A percentile compares a stretch with the other conserved stretches of the same genome.
phyloP scores from a whole-genome alignment of 192 early-diverging fungal species.

The Rhizophagus clarus region DNA sequence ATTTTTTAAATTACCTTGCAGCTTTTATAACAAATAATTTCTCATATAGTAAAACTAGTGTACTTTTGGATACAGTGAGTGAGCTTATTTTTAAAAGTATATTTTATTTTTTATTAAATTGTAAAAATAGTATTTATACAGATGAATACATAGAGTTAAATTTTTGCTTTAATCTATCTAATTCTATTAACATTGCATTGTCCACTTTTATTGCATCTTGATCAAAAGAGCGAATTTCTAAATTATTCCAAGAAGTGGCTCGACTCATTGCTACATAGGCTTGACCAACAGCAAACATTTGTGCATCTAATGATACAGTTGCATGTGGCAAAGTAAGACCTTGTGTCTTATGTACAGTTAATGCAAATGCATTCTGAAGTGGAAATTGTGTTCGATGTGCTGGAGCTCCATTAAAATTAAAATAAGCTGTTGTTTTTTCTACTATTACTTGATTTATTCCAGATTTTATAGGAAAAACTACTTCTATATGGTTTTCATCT shows the following conservation, averaged over 20 bases:
- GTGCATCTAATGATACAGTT: background rate
- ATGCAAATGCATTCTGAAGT: constrained; percentile 4
- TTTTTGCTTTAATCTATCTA: no score
- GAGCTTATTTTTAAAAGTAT: no score
- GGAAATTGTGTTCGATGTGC: background rate
- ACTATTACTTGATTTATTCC: background rate
- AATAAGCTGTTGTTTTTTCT: background rate
- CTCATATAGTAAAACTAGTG: no score
- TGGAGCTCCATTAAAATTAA: background rate
- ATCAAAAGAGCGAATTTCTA: no score
- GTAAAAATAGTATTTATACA: no score
- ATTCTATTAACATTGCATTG: no score
- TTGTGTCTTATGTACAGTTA: constrained; percentile 22
- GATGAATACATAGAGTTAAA: no score
- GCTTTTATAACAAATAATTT: no score
- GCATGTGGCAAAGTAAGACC: background rate
- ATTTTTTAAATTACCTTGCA: no score
- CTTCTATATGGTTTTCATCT: background rate
- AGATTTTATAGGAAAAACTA: background rate
- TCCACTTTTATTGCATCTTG: no score
- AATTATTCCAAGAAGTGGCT: background rate
- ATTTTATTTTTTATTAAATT: no score
- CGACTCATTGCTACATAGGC: constrained; percentile 10
- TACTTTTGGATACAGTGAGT: no score
- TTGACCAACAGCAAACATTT: background rate